phyloP scores from a whole-genome alignment of 495 filamentous ascomycete species.

The Chaetomium cochliodes region DNA sequence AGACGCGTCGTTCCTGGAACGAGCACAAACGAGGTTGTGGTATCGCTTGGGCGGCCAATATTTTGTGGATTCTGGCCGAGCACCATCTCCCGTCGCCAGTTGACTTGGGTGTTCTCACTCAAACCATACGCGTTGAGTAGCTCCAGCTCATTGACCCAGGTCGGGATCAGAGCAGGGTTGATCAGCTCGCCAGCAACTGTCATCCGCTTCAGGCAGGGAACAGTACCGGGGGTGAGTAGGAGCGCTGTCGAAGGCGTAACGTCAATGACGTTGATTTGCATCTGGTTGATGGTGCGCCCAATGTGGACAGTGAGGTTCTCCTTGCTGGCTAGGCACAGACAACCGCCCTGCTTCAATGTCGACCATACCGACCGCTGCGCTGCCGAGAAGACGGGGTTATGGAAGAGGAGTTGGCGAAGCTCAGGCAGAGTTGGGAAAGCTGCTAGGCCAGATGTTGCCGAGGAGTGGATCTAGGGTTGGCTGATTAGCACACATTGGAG shows the following conservation, averaged over 20 bases:
- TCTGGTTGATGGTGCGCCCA: background rate
- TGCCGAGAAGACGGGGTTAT: background rate
- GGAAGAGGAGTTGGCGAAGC: background rate
- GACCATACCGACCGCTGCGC: background rate
- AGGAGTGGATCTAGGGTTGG: background rate
- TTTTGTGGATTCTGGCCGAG: background rate
- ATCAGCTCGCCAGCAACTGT: background rate
- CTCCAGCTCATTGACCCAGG: background rate
- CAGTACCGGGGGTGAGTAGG: background rate
- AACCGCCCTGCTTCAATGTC: background rate
- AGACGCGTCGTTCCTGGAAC: background rate
- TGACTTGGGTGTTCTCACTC: constrained; percentile 1
- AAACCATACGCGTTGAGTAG: background rate
- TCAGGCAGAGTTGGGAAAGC: background rate
- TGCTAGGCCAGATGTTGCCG: background rate
- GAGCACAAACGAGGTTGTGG: background rate
- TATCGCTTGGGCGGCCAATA: background rate
- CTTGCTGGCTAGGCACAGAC: background rate
- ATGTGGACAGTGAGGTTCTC: constrained; percentile 1
- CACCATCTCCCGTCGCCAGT: background rate
- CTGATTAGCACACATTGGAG: too few relatives aligned
- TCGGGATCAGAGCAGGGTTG: background rate
- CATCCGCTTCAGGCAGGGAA: background rate
- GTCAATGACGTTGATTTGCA: background rate
- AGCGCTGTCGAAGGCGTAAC: background rate